A percentile compares a stretch with the other conserved stretches of the same genome.
Conservation (phyloP, 805 yeast genomes). For the Barnettozyma siamensis region DNA sequence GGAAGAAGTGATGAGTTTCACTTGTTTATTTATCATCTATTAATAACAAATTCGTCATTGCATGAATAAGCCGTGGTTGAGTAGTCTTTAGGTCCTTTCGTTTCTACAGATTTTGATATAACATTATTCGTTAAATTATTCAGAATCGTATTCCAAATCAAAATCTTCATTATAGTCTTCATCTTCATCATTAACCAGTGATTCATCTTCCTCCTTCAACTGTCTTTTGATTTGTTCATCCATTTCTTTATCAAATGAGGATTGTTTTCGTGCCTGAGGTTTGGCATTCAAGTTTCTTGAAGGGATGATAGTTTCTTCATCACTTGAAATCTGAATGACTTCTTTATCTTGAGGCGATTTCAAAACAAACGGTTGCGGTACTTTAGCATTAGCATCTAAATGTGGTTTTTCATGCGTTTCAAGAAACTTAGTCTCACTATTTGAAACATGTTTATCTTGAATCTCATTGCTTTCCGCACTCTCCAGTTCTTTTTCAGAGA, state of each 20-base stretch:
- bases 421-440: too few relatives aligned
- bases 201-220: conserved; percentile 3
- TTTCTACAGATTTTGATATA: too few relatives aligned
- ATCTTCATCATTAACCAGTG: conserved; percentile 16
- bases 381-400: too few relatives aligned
- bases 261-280: not conserved
- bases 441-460: too few relatives aligned
- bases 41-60: too few relatives aligned
- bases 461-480: conserved; percentile 27
- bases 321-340: not conserved
- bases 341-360: not conserved
- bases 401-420: conserved; percentile 18
- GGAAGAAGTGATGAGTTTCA: conserved; percentile 9
- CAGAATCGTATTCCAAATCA: conserved; percentile 36
- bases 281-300: too few relatives aligned
- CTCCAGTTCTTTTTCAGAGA: conserved; percentile 6
- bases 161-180: conserved; percentile 32
- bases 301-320: too few relatives aligned
- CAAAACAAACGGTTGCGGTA: too few relatives aligned
- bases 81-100: too few relatives aligned
- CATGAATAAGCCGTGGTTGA: too few relatives aligned
- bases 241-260: conserved; percentile 7
- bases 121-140: conserved; percentile 10
- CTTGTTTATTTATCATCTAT: too few relatives aligned
- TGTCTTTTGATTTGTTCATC: conserved; percentile 6